Conservation (phyloP, 169 alveolate genomes). For the Plasmodium adleri region DNA sequence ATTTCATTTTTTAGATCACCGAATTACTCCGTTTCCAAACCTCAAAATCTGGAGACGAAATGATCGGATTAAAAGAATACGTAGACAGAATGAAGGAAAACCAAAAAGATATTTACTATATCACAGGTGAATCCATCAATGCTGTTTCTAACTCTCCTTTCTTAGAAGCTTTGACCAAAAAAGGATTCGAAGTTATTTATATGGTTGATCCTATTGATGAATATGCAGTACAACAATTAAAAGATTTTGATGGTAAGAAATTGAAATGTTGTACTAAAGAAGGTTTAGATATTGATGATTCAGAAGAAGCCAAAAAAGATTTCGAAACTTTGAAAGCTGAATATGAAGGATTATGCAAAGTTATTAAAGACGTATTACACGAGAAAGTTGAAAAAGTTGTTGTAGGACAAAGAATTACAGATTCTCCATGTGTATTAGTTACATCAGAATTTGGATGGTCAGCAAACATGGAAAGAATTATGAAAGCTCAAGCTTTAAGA, state of each 20-base stretch:
- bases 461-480: slow-evolving; percentile 99
- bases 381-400: slow-evolving; percentile 99
- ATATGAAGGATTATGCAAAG: slow-evolving; percentile 97
- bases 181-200: slow-evolving; percentile 98
- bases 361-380: slow-evolving; percentile 98
- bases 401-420: slow-evolving; percentile 96
- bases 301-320: slow-evolving; percentile 98
- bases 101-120: slow-evolving; percentile 99
- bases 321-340: slow-evolving; percentile 97
- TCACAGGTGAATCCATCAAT: slow-evolving; percentile 98
- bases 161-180: slow-evolving; percentile 97
- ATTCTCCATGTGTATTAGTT: slow-evolving; percentile 99
- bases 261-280: slow-evolving; percentile 98
- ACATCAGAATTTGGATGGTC: slow-evolving; percentile 99
- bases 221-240: slow-evolving; percentile 98
- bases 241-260: slow-evolving; percentile 98
- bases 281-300: slow-evolving; percentile 95
- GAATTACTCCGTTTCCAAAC: slow-evolving; percentile 98
- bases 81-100: slow-evolving; percentile 99
- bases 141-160: slow-evolving; percentile 98
- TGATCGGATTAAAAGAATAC: slow-evolving; percentile 97
- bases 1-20: slow-evolving; percentile 89
- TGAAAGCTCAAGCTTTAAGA: slow-evolving; percentile 99
- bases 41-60: slow-evolving; percentile 98
- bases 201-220: slow-evolving; percentile 99